A percentile compares a stretch with the other conserved stretches of the same genome.
These are phyloP conservation scores for Trametes maxima DNA, from an alignment of 768 basidiomycete genomes.

Conservation along the genomic window DNA sequence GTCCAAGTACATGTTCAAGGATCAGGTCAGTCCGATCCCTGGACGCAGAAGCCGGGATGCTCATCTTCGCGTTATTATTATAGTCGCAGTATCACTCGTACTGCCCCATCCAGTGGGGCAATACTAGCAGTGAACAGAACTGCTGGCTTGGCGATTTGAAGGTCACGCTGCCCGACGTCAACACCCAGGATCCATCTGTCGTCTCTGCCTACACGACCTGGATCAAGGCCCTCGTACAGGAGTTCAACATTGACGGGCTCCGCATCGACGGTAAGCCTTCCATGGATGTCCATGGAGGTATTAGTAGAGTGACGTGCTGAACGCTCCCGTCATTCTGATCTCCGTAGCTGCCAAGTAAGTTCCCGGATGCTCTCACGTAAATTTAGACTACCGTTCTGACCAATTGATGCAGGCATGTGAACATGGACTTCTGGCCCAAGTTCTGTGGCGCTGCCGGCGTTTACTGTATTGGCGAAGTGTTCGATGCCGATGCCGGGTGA, in stretches of 20 bases:
- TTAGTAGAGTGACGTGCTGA: not conserved
- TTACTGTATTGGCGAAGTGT: constrained; percentile 87
- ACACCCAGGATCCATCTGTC: constrained; percentile 71
- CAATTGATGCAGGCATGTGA: constrained; percentile 54
- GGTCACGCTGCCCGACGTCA: constrained; percentile 77
- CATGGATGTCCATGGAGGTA: not conserved
- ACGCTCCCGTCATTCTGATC: not conserved
- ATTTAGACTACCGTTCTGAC: constrained; percentile 6
- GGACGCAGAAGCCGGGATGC: not conserved
- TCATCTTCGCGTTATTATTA: not conserved
- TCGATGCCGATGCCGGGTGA: constrained; percentile 54
- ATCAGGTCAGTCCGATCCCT: constrained; percentile 44
- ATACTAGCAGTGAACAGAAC: constrained; percentile 67
- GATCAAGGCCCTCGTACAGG: constrained; percentile 67
- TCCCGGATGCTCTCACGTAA: not conserved
- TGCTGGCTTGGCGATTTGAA: constrained; percentile 84
- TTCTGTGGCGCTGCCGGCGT: constrained; percentile 79
- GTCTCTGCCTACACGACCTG: constrained; percentile 63
- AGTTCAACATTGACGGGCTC: constrained; percentile 82
- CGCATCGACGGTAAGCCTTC: constrained; percentile 67
- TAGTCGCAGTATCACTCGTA: constrained; percentile 77
- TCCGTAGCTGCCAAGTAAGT: constrained; percentile 38
- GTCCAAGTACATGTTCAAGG: constrained; percentile 69
- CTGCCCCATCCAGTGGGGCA: constrained; percentile 71
- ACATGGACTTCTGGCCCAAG: constrained; percentile 71